Conservation (phyloP, 768 basidiomycete genomes). For the Leccinum broughii region DNA sequence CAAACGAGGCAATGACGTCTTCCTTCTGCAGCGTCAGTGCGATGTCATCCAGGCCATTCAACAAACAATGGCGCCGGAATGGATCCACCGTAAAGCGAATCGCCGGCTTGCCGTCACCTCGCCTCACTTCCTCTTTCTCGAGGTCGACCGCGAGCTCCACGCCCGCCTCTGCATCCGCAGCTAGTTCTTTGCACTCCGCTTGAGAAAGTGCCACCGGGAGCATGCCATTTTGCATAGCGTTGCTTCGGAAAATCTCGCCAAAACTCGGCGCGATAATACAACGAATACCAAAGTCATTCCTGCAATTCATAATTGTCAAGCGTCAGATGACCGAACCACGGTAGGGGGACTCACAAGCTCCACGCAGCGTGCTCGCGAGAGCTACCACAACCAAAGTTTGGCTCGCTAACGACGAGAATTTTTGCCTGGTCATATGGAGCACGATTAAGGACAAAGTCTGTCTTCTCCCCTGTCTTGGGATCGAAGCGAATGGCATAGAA, state of each 20-base stretch:
- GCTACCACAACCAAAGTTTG: conserved; percentile 90
- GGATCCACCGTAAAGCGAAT: conserved; percentile 82
- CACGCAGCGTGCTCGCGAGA: conserved; percentile 91
- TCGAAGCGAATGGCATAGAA: conserved; percentile 83
- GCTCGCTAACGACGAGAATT: conserved; percentile 81
- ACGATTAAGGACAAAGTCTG: conserved; percentile 84
- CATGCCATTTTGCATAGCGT: conserved; percentile 94
- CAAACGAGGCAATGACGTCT: conserved; percentile 73
- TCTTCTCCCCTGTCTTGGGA: conserved; percentile 73
- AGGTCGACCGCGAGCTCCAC: conserved; percentile 82
- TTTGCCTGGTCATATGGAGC: conserved; percentile 72
- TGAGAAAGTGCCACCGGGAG: conserved; percentile 73
- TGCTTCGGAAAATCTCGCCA: conserved; percentile 88
- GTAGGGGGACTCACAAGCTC: conserved; percentile 60
- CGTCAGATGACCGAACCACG: background rate
- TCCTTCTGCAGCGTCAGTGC: conserved; percentile 87
- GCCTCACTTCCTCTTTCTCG: conserved; percentile 76
- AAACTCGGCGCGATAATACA: conserved; percentile 87
- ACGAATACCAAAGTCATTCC: conserved; percentile 88
- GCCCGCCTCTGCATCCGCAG: conserved; percentile 74
- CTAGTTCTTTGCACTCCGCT: conserved; percentile 68
- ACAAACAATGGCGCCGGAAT: conserved; percentile 89
- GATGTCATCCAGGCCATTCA: conserved; percentile 97
- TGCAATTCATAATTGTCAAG: conserved; percentile 24
- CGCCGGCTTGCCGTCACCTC: conserved; percentile 67